phyloP scores from a whole-genome alignment of 305 asterid genomes.

The Fraxinus baroniana region DNA sequence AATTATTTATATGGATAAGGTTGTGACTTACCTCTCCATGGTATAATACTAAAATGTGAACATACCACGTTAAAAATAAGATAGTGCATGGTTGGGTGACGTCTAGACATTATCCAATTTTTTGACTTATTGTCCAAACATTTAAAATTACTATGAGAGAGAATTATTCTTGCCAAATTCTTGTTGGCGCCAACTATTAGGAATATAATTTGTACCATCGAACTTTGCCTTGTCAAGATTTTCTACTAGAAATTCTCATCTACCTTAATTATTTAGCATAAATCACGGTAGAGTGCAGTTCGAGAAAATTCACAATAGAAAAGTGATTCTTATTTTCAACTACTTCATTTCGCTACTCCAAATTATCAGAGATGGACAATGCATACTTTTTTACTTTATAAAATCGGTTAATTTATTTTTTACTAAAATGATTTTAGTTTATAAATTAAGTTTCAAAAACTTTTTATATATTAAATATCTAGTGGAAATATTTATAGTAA shows the following conservation, averaged over 20 bases:
- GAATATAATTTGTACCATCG: background rate
- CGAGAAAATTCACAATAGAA: background rate
- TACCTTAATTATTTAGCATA: background rate
- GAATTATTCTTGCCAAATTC: background rate
- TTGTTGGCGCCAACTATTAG: slow-evolving; percentile 3
- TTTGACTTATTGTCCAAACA: background rate
- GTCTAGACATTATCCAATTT: background rate
- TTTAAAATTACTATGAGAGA: background rate
- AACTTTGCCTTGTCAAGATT: background rate
- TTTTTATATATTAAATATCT: too few relatives aligned
- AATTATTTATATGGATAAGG: background rate
- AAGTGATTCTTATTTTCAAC: background rate
- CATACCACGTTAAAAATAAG: background rate
- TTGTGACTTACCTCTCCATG: background rate
- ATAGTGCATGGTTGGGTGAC: background rate
- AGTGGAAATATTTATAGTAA: too few relatives aligned
- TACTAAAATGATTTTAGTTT: too few relatives aligned
- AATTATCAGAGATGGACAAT: background rate
- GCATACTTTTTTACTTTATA: background rate
- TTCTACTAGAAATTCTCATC: background rate
- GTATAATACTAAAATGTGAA: background rate
- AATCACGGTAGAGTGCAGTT: background rate
- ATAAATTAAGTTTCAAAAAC: too few relatives aligned
- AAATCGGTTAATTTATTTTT: too few relatives aligned
- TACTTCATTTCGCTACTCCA: too few relatives aligned